Base-by-base conservation (phyloP, 2,329 filamentous ascomycete species). In the Phyllachora maydis region DNA sequence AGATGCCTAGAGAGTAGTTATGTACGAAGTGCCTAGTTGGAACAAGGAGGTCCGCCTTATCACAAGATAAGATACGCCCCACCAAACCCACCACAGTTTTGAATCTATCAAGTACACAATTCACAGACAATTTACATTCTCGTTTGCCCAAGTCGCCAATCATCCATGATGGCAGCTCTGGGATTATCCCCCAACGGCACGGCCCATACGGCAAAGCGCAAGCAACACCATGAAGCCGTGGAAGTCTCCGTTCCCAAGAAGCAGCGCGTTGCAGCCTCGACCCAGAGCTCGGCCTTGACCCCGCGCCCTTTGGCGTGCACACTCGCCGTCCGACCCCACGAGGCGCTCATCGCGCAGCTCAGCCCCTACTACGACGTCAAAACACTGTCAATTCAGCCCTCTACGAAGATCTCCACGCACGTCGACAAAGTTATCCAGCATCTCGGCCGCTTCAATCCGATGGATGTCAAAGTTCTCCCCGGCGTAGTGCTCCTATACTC, bases 321-420 rank as follows among this genome's bases (percentile, higher is more conserved):
- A n/a, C n/a, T n/a, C n/a, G n/a, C n/a, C 19, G 33, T 37, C 13
- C 32, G 40, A 38, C 30, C 56, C 12, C 47, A 56, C 37, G 49
- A 50, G 27, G 35, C 46, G 7, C 36, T 59, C n/a, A 37, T 58
- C 26, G 34, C 40, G 13, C 46, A 54, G 24, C 48, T 68, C 11
- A 40, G 41, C 11, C 31, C 45, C 4, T 55, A 52, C 24, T 58
- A 59, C 41, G 48, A 61, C 22, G 40, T 70, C 24, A 54, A 58
- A 16, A 35, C 54, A 1, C 48, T 59, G 24, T 65, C 57, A 11
- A 54, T 72, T 21, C 56, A 70, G 18, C 64, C 65, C 3, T 68
- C 65, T 2, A 58, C 65, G 4, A 54, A 59, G 36, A 71, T 75
- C 29, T 49, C 50, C 29, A 62, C 61, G 35, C 59, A 62, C 27